Evolutionary conservation across 352 stramenopile genomes (phyloP).

Genomic region (Phytophthora fragariae): DNA sequence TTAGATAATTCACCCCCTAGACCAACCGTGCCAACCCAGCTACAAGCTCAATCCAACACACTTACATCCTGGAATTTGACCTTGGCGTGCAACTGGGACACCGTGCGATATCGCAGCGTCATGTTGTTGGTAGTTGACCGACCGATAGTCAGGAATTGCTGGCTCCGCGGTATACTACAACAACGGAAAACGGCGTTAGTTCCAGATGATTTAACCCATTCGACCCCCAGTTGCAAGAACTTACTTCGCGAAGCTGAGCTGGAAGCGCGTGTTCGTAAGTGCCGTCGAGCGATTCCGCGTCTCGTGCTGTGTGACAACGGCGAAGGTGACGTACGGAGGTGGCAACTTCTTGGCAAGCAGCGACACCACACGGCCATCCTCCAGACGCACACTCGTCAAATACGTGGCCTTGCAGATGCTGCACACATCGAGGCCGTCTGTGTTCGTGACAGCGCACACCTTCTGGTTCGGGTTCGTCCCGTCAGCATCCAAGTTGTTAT

Average conservation of each 20-base stretch:
- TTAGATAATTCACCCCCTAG: not conserved
- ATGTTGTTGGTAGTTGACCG: conserved; percentile 88
- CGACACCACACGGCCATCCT: conserved; percentile 86
- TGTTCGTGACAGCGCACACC: conserved; percentile 91
- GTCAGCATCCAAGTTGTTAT: conserved; percentile 88
- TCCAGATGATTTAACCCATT: not conserved
- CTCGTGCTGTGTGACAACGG: conserved; percentile 92
- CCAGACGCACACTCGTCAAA: conserved; percentile 88
- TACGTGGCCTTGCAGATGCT: conserved; percentile 94
- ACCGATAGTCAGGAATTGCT: conserved; percentile 81
- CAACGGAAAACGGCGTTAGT: conserved; percentile 16
- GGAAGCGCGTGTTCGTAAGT: conserved; percentile 93
- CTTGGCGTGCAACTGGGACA: conserved; percentile 88
- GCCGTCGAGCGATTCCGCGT: conserved; percentile 81
- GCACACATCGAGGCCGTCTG: conserved; percentile 88
- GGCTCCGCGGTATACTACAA: conserved; percentile 63
- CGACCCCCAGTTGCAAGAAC: conserved; percentile 18
- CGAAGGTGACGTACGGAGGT: conserved; percentile 92
- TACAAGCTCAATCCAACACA: conserved; percentile 13
- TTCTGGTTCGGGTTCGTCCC: conserved; percentile 86
- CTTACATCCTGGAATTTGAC: conserved; percentile 84
- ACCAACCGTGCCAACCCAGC: not conserved
- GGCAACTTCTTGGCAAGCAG: conserved; percentile 89
- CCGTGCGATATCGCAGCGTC: conserved; percentile 84
- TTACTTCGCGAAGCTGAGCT: conserved; percentile 92